These are phyloP conservation scores for Ceratocystiopsis sp. DNA, from an alignment of 2,329 filamentous ascomycete species.

Conservation along the genomic window DNA sequence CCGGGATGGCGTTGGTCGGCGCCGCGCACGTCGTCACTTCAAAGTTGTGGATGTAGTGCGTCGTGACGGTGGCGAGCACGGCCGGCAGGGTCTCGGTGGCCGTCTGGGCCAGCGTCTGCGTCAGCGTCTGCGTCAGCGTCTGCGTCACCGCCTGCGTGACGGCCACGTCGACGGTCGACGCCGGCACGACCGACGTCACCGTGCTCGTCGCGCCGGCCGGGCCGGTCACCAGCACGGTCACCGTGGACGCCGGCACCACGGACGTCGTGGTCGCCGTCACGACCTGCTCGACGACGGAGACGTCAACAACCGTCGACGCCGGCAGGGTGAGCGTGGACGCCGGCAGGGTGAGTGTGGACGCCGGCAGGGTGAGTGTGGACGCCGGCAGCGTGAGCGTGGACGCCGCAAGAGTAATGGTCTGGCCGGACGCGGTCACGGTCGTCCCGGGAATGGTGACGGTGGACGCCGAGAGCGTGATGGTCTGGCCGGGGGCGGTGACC, in stretches of 20 bases:
- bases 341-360: slow-evolving; percentile 4
- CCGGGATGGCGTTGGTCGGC: slow-evolving; percentile 16
- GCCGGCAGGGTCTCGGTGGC: slow-evolving; percentile 6
- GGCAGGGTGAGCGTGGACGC: slow-evolving; percentile 2
- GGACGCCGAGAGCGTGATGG: background rate
- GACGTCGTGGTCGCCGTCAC: background rate
- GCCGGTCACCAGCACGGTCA: background rate
- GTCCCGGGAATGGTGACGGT: slow-evolving; percentile 3
- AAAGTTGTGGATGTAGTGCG: slow-evolving; percentile 1
- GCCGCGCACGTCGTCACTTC: slow-evolving; percentile 25
- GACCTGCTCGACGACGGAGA: background rate
- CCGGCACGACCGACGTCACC: slow-evolving; percentile 5
- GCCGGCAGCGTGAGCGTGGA: slow-evolving; percentile 4
- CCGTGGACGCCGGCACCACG: slow-evolving; percentile 5
- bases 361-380: slow-evolving; percentile 4
- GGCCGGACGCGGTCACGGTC: background rate
- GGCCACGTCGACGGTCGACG: slow-evolving; percentile 1
- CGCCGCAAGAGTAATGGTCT: slow-evolving; percentile 9
- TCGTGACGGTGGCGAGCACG: slow-evolving; percentile 13
- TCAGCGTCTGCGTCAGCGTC: slow-evolving; percentile 3
- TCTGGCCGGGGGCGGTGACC: background rate
- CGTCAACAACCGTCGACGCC: slow-evolving; percentile 1
- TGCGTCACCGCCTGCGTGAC: slow-evolving; percentile 1
- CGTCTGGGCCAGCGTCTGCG: slow-evolving; percentile 6
- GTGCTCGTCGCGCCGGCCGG: slow-evolving; percentile 2